Percentiles rank a stretch among this genome's conserved stretches.
Conservation (phyloP, 352 stramenopile genomes). For the Globisporangium polare region DNA sequence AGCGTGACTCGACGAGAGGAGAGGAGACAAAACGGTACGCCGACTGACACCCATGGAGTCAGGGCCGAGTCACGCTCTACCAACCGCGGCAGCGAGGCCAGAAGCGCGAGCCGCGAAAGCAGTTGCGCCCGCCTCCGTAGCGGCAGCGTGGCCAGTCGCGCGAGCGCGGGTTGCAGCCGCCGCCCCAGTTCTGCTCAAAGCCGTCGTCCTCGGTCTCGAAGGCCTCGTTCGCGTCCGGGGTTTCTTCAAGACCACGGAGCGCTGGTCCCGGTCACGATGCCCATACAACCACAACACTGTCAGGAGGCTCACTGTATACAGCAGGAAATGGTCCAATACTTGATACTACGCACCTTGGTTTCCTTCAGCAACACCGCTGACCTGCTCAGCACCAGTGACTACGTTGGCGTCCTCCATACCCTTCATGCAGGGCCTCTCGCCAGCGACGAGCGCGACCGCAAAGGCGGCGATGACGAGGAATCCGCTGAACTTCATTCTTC, state of each 20-base stretch:
- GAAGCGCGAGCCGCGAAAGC: not conserved
- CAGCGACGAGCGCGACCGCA: not conserved
- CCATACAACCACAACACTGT: not conserved
- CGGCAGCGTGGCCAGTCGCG: constrained; percentile 9
- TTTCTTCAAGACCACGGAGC: constrained; percentile 1
- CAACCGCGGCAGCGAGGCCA: not conserved
- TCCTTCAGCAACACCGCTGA: not conserved
- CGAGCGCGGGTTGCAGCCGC: constrained; percentile 5
- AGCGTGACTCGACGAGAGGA: too few relatives aligned
- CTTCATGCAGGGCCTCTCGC: not conserved
- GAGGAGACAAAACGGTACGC: too few relatives aligned
- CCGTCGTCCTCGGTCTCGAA: not conserved
- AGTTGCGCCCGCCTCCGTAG: not conserved
- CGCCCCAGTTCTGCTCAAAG: not conserved
- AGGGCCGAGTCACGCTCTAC: too few relatives aligned
- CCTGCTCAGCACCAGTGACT: not conserved
- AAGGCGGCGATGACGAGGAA: not conserved
- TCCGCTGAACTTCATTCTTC: constrained; percentile 5
- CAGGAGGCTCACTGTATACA: not conserved
- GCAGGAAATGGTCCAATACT: not conserved
- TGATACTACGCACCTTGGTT: too few relatives aligned
- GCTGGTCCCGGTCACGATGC: not conserved
- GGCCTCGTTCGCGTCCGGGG: not conserved
- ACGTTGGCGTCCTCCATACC: not conserved
- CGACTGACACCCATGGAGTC: too few relatives aligned